Evolutionary conservation across 1,284 basidiomycete genomes (phyloP).

Genomic region (Golubevia pallescens): DNA sequence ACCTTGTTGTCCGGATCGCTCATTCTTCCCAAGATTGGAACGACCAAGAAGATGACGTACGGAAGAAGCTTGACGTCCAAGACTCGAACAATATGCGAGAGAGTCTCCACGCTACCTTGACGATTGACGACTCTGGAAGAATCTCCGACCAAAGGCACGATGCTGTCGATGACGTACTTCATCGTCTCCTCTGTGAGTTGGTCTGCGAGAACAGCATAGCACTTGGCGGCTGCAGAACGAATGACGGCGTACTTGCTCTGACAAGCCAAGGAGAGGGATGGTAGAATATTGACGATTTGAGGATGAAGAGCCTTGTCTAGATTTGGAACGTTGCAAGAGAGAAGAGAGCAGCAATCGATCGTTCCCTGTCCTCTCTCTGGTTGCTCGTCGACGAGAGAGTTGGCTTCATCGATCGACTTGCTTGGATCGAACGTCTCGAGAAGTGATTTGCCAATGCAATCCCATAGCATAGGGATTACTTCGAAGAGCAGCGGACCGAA

Average conservation of each 20-base stretch:
- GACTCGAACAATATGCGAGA: conserved; percentile 87
- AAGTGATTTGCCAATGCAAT: conserved; percentile 82
- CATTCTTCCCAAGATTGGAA: conserved; percentile 96
- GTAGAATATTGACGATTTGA: conserved; percentile 76
- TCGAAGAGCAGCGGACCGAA: conserved; percentile 80
- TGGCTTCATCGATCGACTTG: conserved; percentile 57
- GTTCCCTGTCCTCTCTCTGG: conserved; percentile 78
- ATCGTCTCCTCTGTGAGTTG: conserved; percentile 85
- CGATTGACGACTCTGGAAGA: conserved; percentile 77
- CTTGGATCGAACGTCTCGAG: conserved; percentile 73
- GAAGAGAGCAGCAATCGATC: conserved; percentile 88
- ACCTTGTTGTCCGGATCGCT: conserved; percentile 91
- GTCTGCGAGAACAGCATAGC: conserved; percentile 84
- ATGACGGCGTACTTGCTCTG: conserved; percentile 87
- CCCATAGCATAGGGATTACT: conserved; percentile 88
- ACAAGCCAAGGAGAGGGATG: conserved; percentile 76
- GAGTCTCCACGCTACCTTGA: conserved; percentile 86
- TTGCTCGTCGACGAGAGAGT: conserved; percentile 17
- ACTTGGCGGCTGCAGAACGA: conserved; percentile 82
- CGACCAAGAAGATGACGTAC: conserved; percentile 95
- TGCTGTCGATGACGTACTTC: conserved; percentile 81
- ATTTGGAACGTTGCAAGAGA: conserved; percentile 80
- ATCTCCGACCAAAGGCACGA: conserved; percentile 86
- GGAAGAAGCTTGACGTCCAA: conserved; percentile 94
- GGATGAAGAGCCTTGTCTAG: conserved; percentile 76